Percentiles rank a stretch among this genome's conserved stretches.
These are phyloP conservation scores for Beta corolliflora DNA, from an alignment of 179 eudicot genomes.

Conservation along the genomic window DNA sequence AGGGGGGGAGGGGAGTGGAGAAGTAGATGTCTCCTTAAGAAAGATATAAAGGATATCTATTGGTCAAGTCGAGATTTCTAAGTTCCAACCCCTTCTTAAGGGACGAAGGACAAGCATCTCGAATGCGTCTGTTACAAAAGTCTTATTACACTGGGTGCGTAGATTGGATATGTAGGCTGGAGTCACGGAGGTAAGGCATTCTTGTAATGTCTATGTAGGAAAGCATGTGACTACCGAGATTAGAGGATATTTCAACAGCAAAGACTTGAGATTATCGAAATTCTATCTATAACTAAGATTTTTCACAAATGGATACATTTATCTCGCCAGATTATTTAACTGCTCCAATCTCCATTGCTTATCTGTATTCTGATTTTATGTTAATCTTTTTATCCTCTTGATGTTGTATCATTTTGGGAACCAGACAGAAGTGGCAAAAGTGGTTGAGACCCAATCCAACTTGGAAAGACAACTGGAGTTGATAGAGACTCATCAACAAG, in stretches of 20 bases:
- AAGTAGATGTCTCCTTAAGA: background rate
- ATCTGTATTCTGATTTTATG: background rate
- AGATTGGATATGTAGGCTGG: background rate
- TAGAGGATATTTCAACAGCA: background rate
- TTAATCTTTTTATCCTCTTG: background rate
- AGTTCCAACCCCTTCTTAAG: background rate
- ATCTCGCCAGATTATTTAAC: background rate
- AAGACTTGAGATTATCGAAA: background rate
- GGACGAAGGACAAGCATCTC: background rate
- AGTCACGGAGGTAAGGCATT: background rate
- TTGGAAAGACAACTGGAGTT: slow-evolving; percentile 88
- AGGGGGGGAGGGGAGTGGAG: background rate
- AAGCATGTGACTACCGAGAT: background rate
- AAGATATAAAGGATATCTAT: background rate
- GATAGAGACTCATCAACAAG: slow-evolving; percentile 93
- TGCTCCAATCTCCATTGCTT: slow-evolving; percentile 3
- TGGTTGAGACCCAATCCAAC: slow-evolving; percentile 76
- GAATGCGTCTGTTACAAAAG: background rate
- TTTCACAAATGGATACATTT: background rate
- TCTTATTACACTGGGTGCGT: background rate
- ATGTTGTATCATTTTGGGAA: slow-evolving; percentile 4
- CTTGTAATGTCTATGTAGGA: background rate
- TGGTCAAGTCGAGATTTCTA: background rate
- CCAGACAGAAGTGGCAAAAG: slow-evolving; percentile 90
- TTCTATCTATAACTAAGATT: background rate